Base-by-base conservation (phyloP, 345 rosid genomes). In the Gossypium anomalum region DNA sequence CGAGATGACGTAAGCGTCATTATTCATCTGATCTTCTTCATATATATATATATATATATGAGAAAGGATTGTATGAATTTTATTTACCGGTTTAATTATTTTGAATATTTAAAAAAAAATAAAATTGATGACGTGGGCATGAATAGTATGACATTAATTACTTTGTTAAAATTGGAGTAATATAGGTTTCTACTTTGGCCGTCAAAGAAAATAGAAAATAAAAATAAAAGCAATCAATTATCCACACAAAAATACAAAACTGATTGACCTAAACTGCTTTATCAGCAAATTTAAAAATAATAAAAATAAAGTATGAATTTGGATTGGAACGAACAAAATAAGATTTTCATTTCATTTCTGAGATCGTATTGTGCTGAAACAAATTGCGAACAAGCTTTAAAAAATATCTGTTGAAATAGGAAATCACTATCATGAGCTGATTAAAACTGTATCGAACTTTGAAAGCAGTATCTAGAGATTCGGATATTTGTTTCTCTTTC, bases 401-500 rank as follows among this genome's bases (percentile, higher is more conserved):
- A 64, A 65, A 43, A 0, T 1, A 65, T 65, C 52, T 65, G 52
- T 19, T 65, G 70, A 43, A 43, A 65, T 20, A 20, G 47, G 51
- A 65, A 65, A 19, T 15, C 48, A 23, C 13, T 1, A 3, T 67
- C 20, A 9, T 69, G 27, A 19, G 48, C 47, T 13, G 48, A 62
- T 62, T 62, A 19, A 20, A 12, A 73, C 38, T 25, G 34, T 44
- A 63, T 62, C 48, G 7, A 17, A 34, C 9, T 74, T 52, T 48
- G 59, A 29, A n/a, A 52, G 60, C 57, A 23, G 70, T 51, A 74
- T 63, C 77, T 51, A 9, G 5, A 10, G 7, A 29, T 60, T n/a
- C 75, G 19, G 14, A 22, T 51, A 58, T 74, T 58, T 64, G 6
- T 25, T 52, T 44, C 66, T 3, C 29, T 65, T 14, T 73, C 74